Evolutionary conservation across 495 filamentous ascomycete species (phyloP).

Genomic region (Neurospora sp.): DNA sequence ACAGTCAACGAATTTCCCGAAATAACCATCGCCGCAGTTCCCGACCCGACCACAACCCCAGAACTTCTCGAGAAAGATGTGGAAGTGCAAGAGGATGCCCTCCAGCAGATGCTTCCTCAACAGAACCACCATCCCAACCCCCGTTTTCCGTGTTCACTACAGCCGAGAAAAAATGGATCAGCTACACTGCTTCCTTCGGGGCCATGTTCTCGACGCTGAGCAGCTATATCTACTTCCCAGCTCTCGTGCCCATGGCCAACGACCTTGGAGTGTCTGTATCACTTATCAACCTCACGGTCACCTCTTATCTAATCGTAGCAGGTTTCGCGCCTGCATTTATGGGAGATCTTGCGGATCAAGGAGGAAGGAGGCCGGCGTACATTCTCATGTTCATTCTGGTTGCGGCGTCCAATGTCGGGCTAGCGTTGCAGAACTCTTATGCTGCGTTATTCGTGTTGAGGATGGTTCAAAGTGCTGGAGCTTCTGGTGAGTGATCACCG

Average conservation of each 20-base stretch:
- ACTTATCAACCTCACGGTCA: conserved; percentile 44
- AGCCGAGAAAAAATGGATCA: conserved; percentile 28
- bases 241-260: conserved; percentile 34
- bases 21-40: too few relatives aligned
- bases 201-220: conserved; percentile 26
- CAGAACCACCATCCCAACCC: not conserved
- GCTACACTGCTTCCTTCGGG: conserved; percentile 19
- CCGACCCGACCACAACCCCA: too few relatives aligned
- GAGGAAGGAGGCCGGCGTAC: conserved; percentile 40
- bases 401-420: conserved; percentile 39
- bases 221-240: conserved; percentile 53
- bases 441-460: conserved; percentile 39
- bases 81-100: too few relatives aligned
- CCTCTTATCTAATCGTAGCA: conserved; percentile 37
- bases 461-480: conserved; percentile 41
- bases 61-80: too few relatives aligned
- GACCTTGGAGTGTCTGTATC: conserved; percentile 35
- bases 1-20: too few relatives aligned
- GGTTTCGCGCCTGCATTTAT: conserved; percentile 40
- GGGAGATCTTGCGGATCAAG: conserved; percentile 37
- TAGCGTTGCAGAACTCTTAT: conserved; percentile 39
- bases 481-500: conserved; percentile 16
- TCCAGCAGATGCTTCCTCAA: too few relatives aligned
- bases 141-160: conserved; percentile 9
- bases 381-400: conserved; percentile 37